Base-by-base conservation (phyloP, 306 rosid genomes). In the Pterocarpus santalinus region DNA sequence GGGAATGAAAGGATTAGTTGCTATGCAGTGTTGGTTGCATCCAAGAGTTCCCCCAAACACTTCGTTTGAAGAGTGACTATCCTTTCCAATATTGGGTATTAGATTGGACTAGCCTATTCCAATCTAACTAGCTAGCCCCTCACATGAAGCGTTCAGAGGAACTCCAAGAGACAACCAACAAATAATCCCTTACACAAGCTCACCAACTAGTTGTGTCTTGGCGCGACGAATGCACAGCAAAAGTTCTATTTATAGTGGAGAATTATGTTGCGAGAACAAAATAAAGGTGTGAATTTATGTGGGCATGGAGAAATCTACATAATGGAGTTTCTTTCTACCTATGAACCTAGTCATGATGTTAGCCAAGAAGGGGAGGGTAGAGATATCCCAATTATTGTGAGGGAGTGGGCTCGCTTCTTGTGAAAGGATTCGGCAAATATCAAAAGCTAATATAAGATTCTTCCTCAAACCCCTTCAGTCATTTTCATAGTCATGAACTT, bases 391-490 rank as follows among this genome's bases (percentile, higher is more conserved):
- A 0, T 38, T 38, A 1, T 38, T 5, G 47, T 43, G 47, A 43
- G 0, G 15, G 15, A 5, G 55, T 49, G 55, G n/a, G n/a, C 47
- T 15, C 5, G 1, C 47, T 47, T 43, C 43, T 16, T 17, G 15
- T 68, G 11, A 68, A 67, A 53, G 43, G 56, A 11, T 68, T 15
- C 61, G 47, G 8, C 16, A 69, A 5, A 56, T 15, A 56, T 30
- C 22, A 5, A 69, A 69, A 69, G 52, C 49, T 61, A 49, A 38
- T 8, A 56, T 56, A 17, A 56, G 22, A 34, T 13, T 14, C 63
- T 57, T 17, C 13, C 14, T 38, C 62, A 62, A 34, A 10, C 80
- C 72, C 8, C 56, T 63, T 76, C 52, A 49, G 58, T 64, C 80
- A 2, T 16, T 76, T 33, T 49, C 58, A 10, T 17, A 1, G 15